Evolutionary conservation across 345 rosid genomes (phyloP).

Genomic region (Isatis tinctoria): DNA sequence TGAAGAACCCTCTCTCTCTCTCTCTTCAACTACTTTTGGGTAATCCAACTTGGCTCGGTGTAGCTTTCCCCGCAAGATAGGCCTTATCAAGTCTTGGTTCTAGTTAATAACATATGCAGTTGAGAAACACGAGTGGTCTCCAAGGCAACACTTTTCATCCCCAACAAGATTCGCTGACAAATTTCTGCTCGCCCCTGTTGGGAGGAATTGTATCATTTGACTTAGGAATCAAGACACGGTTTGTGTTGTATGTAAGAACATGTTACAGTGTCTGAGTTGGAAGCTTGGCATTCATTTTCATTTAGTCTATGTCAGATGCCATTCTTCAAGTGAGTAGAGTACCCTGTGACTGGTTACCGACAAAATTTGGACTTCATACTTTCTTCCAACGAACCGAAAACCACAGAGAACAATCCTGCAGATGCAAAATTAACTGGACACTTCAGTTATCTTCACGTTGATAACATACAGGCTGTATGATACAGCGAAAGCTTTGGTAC

Average conservation of each 20-base stretch:
- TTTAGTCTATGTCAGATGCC: neutral
- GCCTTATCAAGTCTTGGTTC: neutral
- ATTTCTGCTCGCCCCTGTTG: neutral
- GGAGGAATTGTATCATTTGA: neutral
- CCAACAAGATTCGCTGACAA: neutral
- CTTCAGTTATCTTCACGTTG: neutral
- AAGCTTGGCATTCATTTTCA: neutral
- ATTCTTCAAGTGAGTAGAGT: neutral
- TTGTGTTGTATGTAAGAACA: neutral
- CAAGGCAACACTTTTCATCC: constrained; percentile 13
- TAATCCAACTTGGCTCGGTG: neutral
- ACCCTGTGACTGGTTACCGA: neutral
- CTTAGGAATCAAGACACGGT: neutral
- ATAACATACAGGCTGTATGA: too few relatives aligned
- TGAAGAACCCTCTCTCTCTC: neutral
- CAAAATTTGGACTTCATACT: constrained; percentile 49
- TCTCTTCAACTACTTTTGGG: neutral
- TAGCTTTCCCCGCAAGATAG: neutral
- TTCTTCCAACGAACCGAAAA: constrained; percentile 53
- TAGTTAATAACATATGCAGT: neutral
- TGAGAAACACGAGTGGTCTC: constrained; percentile 1
- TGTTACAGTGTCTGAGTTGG: too few relatives aligned
- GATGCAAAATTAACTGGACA: neutral
- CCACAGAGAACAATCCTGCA: constrained; percentile 57
- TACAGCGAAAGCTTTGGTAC: too few relatives aligned